phyloP scores from a whole-genome alignment of 352 stramenopile species.

The Aphanomyces euteiches region DNA sequence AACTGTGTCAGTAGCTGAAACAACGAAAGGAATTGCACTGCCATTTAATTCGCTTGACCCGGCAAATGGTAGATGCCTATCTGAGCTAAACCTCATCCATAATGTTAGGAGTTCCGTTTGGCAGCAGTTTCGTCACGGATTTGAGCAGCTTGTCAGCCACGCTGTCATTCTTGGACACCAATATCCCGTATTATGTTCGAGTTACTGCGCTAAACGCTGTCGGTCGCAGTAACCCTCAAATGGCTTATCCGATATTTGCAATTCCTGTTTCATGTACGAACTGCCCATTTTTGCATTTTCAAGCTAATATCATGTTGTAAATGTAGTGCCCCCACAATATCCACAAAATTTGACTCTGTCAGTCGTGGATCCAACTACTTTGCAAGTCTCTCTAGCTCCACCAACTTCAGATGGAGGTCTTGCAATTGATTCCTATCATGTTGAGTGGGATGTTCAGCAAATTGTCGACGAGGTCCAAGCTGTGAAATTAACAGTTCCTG shows the following conservation, averaged over 20 bases:
- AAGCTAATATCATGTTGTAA: background rate
- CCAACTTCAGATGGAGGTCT: conserved; percentile 83
- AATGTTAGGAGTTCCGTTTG: conserved; percentile 68
- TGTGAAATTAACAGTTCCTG: conserved; percentile 51
- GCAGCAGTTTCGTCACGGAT: conserved; percentile 85
- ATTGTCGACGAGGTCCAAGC: conserved; percentile 83
- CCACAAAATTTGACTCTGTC: conserved; percentile 71
- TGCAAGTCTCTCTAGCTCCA: conserved; percentile 72
- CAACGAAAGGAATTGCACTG: conserved; percentile 69
- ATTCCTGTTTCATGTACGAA: conserved; percentile 77
- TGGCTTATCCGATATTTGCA: conserved; percentile 79
- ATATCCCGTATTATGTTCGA: conserved; percentile 93
- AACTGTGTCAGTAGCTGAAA: conserved; percentile 71
- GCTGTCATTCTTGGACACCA: conserved; percentile 86
- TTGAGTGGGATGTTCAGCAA: conserved; percentile 83
- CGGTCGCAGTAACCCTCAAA: conserved; percentile 54
- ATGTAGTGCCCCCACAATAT: conserved; percentile 47
- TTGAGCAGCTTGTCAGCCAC: conserved; percentile 76
- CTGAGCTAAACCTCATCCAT: background rate
- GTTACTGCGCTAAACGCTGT: conserved; percentile 90
- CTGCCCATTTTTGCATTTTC: background rate
- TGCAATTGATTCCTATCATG: conserved; percentile 82
- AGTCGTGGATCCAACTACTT: conserved; percentile 83
- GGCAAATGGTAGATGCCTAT: conserved; percentile 48
- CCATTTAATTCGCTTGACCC: conserved; percentile 89